phyloP scores from a whole-genome alignment of 148 eudicot species.

The Amaranthus cruentus region DNA sequence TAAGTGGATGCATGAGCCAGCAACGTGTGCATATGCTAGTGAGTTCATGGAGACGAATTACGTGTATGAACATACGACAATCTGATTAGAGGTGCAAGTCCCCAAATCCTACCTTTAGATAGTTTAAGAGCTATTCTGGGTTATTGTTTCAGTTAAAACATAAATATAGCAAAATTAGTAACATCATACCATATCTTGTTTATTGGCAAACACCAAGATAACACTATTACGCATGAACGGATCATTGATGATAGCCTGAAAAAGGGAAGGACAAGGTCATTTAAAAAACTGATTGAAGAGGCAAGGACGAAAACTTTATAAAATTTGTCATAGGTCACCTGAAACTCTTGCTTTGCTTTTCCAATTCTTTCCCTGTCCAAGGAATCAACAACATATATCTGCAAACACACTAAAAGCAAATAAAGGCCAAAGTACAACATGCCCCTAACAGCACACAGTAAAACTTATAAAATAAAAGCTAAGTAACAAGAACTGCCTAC shows the following conservation, averaged over 20 bases:
- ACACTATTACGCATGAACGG: constrained; percentile 96
- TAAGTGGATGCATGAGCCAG: not conserved
- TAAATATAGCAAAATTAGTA: constrained; percentile 8
- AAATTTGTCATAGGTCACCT: constrained; percentile 44
- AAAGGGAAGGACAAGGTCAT: constrained; percentile 25
- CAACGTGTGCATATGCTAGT: not conserved
- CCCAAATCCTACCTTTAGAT: not conserved
- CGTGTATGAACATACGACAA: not conserved
- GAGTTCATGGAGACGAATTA: not conserved
- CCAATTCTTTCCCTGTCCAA: constrained; percentile 94
- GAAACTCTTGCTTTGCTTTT: constrained; percentile 90
- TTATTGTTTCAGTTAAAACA: not conserved
- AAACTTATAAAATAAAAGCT: not conserved
- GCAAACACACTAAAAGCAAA: constrained; percentile 22
- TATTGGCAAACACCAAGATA: constrained; percentile 96
- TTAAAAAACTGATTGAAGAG: constrained; percentile 14
- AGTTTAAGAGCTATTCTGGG: not conserved
- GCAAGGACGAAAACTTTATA: constrained; percentile 1
- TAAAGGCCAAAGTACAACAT: not conserved
- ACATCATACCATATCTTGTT: constrained; percentile 87
- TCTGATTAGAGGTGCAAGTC: not conserved
- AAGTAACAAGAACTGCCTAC: not conserved
- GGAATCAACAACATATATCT: constrained; percentile 99
- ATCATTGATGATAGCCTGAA: constrained; percentile 87
- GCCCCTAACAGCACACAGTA: not conserved